phyloP scores from a whole-genome alignment of 768 basidiomycete species.

The Pulveroboletus sp. region DNA sequence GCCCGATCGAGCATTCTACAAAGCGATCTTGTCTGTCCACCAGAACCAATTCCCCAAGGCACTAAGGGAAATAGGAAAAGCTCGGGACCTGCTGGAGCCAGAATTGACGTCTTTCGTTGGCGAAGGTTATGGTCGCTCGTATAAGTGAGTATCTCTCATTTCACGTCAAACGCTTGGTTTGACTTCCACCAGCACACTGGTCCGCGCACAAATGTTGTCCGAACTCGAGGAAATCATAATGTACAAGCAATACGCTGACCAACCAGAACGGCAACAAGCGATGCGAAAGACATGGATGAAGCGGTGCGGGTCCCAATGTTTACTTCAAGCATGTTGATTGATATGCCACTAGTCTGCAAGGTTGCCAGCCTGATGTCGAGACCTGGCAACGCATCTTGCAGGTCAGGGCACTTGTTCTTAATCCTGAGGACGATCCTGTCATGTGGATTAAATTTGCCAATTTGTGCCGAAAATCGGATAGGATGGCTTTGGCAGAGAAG shows the following conservation, averaged over 20 bases:
- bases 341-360: constrained; percentile 63
- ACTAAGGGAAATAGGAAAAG: constrained; percentile 83
- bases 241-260: constrained; percentile 93
- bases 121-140: constrained; percentile 96
- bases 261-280: constrained; percentile 85
- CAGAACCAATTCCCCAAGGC: constrained; percentile 96
- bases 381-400: constrained; percentile 98
- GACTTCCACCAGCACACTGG: constrained; percentile 67
- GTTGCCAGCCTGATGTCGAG: constrained; percentile 97
- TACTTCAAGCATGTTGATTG: not conserved
- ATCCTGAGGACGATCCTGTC: constrained; percentile 88
- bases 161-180: constrained; percentile 7
- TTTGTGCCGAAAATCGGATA: constrained; percentile 90
- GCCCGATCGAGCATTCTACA: constrained; percentile 92
- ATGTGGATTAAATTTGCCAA: constrained; percentile 99
- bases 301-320: constrained; percentile 47
- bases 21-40: constrained; percentile 93
- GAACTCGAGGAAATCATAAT: constrained; percentile 97
- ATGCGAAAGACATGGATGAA: constrained; percentile 98
- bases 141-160: constrained; percentile 64
- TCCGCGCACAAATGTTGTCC: constrained; percentile 97
- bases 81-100: constrained; percentile 87
- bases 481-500: constrained; percentile 94
- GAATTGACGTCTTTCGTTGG: constrained; percentile 90
- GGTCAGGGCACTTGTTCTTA: constrained; percentile 90